A percentile compares a stretch with the other conserved stretches of the same genome.
These are phyloP conservation scores for Brettanomyces anomalus DNA, from an alignment of 805 yeast genomes.

Conservation along the genomic window DNA sequence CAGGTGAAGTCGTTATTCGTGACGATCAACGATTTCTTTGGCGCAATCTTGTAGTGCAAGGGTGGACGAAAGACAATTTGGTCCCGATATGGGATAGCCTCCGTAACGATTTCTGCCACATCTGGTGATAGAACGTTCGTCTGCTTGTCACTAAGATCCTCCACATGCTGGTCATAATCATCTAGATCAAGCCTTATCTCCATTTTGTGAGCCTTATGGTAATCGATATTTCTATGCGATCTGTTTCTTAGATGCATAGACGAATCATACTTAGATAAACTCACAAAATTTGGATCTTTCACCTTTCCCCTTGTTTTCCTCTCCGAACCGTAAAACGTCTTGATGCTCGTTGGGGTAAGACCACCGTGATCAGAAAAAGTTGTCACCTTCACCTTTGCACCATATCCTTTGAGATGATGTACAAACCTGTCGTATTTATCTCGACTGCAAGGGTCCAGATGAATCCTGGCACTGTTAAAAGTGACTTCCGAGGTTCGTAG, in stretches of 20 bases:
- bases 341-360: no score
- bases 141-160: slow-evolving; percentile 26
- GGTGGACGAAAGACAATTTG: slow-evolving; percentile 25
- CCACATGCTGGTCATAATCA: slow-evolving; percentile 4
- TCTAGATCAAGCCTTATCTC: slow-evolving; percentile 1
- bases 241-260: slow-evolving; percentile 2
- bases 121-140: slow-evolving; percentile 27
- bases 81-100: slow-evolving; percentile 19
- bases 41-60: slow-evolving; percentile 42
- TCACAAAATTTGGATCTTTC: not conserved
- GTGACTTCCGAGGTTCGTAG: not conserved
- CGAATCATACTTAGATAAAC: not conserved
- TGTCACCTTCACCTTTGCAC: not conserved
- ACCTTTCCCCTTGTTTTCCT: not conserved
- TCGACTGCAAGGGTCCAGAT: not conserved
- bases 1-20: slow-evolving; percentile 70
- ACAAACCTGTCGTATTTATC: not conserved
- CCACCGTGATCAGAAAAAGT: no score
- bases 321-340: not conserved
- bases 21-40: slow-evolving; percentile 46
- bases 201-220: slow-evolving; percentile 1
- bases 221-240: slow-evolving; percentile 3
- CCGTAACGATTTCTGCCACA: slow-evolving; percentile 17
- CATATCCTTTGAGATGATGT: not conserved
- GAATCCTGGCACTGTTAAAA: not conserved